phyloP scores from a whole-genome alignment of 2,329 filamentous ascomycete species.

The Paecilomyces variotii region DNA sequence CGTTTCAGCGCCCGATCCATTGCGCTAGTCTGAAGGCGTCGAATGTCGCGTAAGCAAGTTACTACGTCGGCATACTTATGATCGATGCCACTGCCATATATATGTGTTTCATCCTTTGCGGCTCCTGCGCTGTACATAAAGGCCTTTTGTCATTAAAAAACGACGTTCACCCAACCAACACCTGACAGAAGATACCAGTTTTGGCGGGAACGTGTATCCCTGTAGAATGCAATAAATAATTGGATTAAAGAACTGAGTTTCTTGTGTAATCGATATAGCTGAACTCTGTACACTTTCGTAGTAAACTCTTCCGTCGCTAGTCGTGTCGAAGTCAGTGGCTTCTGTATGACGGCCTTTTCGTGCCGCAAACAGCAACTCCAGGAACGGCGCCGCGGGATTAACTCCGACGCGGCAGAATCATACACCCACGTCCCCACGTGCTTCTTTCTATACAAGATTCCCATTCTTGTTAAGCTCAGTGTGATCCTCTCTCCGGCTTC shows the following conservation, averaged over 20 bases:
- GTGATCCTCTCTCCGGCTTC: neutral
- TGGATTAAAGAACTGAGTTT: neutral
- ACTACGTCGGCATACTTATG: conserved; percentile 11
- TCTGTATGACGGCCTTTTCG: neutral
- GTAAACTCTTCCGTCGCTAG: neutral
- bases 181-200: neutral
- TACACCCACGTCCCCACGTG: neutral
- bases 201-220: neutral
- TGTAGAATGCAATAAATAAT: neutral
- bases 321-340: neutral
- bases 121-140: conserved; percentile 24
- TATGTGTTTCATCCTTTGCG: conserved; percentile 18
- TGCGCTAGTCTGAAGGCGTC: conserved; percentile 11
- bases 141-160: conserved; percentile 9
- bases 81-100: conserved; percentile 20
- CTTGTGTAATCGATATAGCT: neutral
- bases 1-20: conserved; percentile 7
- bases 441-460: neutral
- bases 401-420: neutral
- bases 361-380: neutral
- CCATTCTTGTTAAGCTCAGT: neutral
- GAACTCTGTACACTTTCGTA: neutral
- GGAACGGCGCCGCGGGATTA: neutral
- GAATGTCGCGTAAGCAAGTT: conserved; percentile 12
- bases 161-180: neutral